Evolutionary conservation across 805 yeast genomes (phyloP).

Genomic region (Kluyveromyces aestuarii): DNA sequence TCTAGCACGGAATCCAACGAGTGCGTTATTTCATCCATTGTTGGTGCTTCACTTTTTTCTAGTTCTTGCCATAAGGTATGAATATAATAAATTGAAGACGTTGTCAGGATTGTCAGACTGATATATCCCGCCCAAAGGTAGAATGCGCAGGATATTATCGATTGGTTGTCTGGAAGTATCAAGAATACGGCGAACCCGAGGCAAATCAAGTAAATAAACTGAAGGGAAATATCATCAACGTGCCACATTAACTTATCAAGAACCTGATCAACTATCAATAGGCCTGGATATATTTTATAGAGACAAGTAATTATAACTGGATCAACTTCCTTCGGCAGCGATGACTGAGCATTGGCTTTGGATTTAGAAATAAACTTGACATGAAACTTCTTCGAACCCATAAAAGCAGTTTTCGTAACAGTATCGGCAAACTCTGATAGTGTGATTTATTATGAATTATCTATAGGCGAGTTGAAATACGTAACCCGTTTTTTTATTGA

Average conservation of each 20-base stretch:
- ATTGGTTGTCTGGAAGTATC: constrained; percentile 1
- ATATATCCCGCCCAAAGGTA: constrained; percentile 17
- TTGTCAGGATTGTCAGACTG: constrained; percentile 8
- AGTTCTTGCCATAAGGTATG: constrained; percentile 13
- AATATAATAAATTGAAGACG: constrained; percentile 15
- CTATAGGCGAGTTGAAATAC: no score
- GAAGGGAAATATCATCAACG: constrained; percentile 18
- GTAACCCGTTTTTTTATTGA: no score
- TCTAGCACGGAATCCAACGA: constrained; percentile 17
- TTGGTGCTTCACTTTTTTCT: constrained; percentile 21
- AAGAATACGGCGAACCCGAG: constrained; percentile 10
- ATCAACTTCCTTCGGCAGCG: not conserved
- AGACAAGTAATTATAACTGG: constrained; percentile 9
- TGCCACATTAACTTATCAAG: constrained; percentile 23
- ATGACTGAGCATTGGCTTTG: not conserved
- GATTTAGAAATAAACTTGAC: constrained; percentile 5
- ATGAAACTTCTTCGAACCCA: constrained; percentile 3
- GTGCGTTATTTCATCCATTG: constrained; percentile 24
- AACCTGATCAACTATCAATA: constrained; percentile 19
- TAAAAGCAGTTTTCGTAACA: not conserved
- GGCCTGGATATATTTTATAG: constrained; percentile 19
- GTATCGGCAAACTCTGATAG: no score
- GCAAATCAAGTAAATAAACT: constrained; percentile 17
- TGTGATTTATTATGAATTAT: no score
- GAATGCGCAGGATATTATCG: constrained; percentile 2